Base-by-base conservation (phyloP, 352 stramenopile genomes). In the Phytopythium kandeliae region DNA sequence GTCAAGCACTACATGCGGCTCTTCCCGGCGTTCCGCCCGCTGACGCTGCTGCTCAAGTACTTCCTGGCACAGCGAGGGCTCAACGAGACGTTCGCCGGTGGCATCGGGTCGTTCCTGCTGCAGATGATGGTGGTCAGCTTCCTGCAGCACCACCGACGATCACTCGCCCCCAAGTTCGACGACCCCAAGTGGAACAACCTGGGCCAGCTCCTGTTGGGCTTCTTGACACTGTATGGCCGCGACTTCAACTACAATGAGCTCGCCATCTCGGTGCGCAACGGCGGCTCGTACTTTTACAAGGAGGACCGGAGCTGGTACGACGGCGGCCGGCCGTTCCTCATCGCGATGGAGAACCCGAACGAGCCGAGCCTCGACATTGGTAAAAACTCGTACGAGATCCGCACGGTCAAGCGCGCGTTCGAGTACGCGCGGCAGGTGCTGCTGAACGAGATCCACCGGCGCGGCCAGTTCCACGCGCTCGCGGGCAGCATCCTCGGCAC, bases 121-220 rank as follows among this genome's bases (percentile, higher is more conserved):
- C 91, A 98, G 65, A 74, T 98, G 48, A 97, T 98, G 89, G 95
- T 98, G 53, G 67, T 98, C 8, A 96, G 86, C 57, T 98, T 96
- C 56, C 67, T 98, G 35, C 96, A 98, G 65, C 85, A 97, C 52
- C 59, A 92, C 37, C 74, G 87, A 21, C 74, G 84, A 10, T 59
- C 77, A 3, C 56, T 87, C 1, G 66, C 63, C 16, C 51, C 69
- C 2, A 54, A 78, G 36, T 66, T 86, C 41, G 69, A 84, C 15
- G 81, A 92, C 49, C 67, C 72, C 0, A 75, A 80, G 50, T 74
- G 81, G 62, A 88, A 92, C 56, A 97, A 97, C 61, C 78, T 98
- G 21, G 96, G 94, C 0, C 76, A 86, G 15, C 58, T 98, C 33
- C 67, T 99, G 17, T 25, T 99, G 6, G 92, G 95, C 19, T 99